phyloP scores from a whole-genome alignment of 2,329 filamentous ascomycete genomes.

The Knoxdaviesia proteae region DNA sequence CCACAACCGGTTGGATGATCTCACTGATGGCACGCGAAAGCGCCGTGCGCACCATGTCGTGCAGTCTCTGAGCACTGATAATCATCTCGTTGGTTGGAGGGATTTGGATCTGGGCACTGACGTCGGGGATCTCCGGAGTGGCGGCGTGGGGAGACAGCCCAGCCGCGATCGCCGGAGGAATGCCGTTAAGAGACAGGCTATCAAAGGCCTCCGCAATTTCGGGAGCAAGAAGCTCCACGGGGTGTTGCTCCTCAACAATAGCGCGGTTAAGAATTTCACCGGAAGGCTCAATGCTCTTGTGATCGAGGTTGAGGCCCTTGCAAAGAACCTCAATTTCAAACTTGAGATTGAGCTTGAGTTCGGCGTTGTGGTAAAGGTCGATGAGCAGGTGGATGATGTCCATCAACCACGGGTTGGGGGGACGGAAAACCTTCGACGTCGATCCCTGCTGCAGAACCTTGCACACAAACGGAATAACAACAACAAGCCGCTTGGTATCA shows the following conservation, averaged over 20 bases:
- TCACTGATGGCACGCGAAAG: conserved; percentile 82
- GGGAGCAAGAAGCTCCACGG: conserved; percentile 34
- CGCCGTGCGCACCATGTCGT: conserved; percentile 64
- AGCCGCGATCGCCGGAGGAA: conserved; percentile 45
- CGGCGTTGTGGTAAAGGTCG: conserved; percentile 81
- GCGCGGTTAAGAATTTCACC: conserved; percentile 65
- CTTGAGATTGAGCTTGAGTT: conserved; percentile 89
- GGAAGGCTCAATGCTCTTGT: conserved; percentile 77
- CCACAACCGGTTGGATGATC: conserved; percentile 93
- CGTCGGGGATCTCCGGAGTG: conserved; percentile 63
- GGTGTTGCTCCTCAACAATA: conserved; percentile 31
- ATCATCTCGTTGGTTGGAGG: conserved; percentile 67
- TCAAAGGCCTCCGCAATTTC: conserved; percentile 68
- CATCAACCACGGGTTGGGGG: conserved; percentile 95
- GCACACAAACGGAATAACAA: conserved; percentile 94
- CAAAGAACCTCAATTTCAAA: conserved; percentile 98
- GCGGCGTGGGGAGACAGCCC: conserved; percentile 62
- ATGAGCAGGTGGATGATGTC: conserved; percentile 81
- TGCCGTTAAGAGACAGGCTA: conserved; percentile 55
- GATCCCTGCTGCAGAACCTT: conserved; percentile 77
- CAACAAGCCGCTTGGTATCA: conserved; percentile 72
- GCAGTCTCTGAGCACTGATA: conserved; percentile 44
- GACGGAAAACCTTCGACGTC: conserved; percentile 71
- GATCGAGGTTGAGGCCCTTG: conserved; percentile 77
- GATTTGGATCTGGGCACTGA: conserved; percentile 58